Evolutionary conservation across 2,329 filamentous ascomycete species (phyloP).

Genomic region (Ceratocystis diversiconidia): DNA sequence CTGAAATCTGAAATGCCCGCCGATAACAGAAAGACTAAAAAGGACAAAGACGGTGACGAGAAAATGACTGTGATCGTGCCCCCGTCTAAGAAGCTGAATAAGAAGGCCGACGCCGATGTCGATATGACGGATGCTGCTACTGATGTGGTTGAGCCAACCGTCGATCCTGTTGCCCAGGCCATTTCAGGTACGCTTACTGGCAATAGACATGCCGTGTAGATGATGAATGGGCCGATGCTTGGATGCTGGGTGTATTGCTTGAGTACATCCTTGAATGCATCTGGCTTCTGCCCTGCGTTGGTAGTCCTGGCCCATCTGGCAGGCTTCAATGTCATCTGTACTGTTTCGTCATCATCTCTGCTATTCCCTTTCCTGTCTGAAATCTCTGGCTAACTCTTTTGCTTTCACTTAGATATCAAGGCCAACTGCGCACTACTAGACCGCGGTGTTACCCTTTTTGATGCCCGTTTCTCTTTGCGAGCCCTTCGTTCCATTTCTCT

Average conservation of each 20-base stretch:
- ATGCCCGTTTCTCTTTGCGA: constrained; percentile 85
- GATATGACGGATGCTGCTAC: constrained; percentile 45
- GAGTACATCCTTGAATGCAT: not conserved
- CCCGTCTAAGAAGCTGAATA: constrained; percentile 53
- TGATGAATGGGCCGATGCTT: too few species aligned
- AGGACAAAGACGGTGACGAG: constrained; percentile 51
- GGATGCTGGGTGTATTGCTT: too few species aligned
- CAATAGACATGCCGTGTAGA: too few species aligned
- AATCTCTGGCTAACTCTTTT: constrained; percentile 20
- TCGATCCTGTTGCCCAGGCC: constrained; percentile 47
- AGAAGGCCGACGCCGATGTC: constrained; percentile 53
- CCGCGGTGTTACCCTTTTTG: constrained; percentile 81
- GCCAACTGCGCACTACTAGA: constrained; percentile 85
- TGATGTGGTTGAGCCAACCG: constrained; percentile 36
- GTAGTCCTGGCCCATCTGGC: not conserved
- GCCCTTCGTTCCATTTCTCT: constrained; percentile 91
- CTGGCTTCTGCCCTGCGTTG: not conserved
- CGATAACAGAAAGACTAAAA: constrained; percentile 15
- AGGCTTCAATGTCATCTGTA: not conserved
- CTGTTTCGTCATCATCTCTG: not conserved
- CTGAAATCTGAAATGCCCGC: constrained; percentile 11
- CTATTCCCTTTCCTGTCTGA: not conserved
- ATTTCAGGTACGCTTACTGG: constrained; percentile 38
- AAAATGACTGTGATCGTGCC: constrained; percentile 75
- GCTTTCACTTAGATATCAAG: constrained; percentile 60